These are phyloP conservation scores for Ustilago sp. DNA, from an alignment of 1,284 basidiomycete species.

Conservation along the genomic window DNA sequence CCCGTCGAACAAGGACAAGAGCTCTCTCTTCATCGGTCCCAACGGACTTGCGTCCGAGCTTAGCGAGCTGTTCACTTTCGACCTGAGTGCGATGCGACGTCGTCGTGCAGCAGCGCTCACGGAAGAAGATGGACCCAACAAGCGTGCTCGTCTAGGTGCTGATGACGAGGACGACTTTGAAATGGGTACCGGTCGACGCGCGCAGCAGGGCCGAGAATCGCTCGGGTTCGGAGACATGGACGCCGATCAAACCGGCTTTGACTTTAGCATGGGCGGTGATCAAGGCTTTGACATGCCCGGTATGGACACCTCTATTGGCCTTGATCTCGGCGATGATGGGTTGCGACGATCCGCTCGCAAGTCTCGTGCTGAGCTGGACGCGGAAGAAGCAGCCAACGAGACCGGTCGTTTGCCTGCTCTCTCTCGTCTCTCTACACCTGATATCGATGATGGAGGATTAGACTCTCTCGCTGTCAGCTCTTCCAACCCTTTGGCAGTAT, in stretches of 20 bases:
- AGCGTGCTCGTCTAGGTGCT: conserved; percentile 56
- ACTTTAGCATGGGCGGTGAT: conserved; percentile 36
- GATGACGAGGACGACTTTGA: conserved; percentile 67
- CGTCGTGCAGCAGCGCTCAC: conserved; percentile 65
- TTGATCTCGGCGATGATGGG: conserved; percentile 41
- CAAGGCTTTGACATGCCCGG: conserved; percentile 36
- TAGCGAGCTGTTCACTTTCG: conserved; percentile 83
- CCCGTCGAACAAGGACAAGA: conserved; percentile 76
- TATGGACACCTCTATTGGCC: conserved; percentile 24
- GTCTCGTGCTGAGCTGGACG: conserved; percentile 29
- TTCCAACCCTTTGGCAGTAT: conserved; percentile 82
- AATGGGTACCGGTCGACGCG: conserved; percentile 46
- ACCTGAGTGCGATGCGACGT: conserved; percentile 71
- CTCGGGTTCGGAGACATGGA: conserved; percentile 49
- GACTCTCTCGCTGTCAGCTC: conserved; percentile 75
- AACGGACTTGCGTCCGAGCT: conserved; percentile 84
- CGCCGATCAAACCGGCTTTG: conserved; percentile 27
- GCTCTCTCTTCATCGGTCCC: conserved; percentile 77
- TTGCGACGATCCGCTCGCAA: conserved; percentile 50
- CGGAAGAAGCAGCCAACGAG: conserved; percentile 33
- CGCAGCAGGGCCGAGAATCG: conserved; percentile 31
- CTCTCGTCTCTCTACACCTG: conserved; percentile 70
- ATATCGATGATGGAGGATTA: conserved; percentile 76
- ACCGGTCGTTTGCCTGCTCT: conserved; percentile 55
- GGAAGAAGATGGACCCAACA: conserved; percentile 67